Percentiles rank a stretch among this genome's conserved stretches.
phyloP scores from a whole-genome alignment of 257 asterid species.

The Solanum etuberosum region DNA sequence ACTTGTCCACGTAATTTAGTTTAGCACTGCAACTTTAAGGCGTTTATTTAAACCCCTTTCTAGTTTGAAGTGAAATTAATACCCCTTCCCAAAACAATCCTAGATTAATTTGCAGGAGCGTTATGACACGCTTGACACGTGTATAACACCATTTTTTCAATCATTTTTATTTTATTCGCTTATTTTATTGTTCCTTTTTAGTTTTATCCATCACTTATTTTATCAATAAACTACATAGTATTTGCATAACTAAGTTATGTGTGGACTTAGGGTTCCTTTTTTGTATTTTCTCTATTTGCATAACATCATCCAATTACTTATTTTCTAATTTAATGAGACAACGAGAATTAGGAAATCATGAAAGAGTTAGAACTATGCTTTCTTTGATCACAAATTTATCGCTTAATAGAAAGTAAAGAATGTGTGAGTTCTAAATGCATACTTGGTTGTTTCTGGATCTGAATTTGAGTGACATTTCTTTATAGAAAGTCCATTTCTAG shows the following conservation, averaged over 20 bases:
- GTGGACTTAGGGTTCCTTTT: background rate
- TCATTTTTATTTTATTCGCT: background rate
- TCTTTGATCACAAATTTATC: background rate
- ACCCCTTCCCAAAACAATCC: background rate
- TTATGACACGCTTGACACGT: background rate
- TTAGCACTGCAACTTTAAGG: background rate
- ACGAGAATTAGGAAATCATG: background rate
- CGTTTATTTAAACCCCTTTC: background rate
- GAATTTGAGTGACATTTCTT: background rate
- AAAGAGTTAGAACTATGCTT: background rate
- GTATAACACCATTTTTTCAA: background rate
- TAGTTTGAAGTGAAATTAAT: background rate
- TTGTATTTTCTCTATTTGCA: background rate
- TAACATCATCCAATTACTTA: background rate
- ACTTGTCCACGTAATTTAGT: background rate
- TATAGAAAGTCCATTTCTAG: background rate
- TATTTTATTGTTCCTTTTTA: background rate
- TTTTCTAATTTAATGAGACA: background rate
- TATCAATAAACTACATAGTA: background rate
- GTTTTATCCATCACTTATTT: background rate
- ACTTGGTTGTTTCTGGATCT: background rate
- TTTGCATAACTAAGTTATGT: background rate
- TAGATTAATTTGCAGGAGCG: background rate
- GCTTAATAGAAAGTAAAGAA: background rate
- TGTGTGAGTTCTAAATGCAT: background rate